Conservation (phyloP, 345 rosid species). For the Murraya koenigii region DNA sequence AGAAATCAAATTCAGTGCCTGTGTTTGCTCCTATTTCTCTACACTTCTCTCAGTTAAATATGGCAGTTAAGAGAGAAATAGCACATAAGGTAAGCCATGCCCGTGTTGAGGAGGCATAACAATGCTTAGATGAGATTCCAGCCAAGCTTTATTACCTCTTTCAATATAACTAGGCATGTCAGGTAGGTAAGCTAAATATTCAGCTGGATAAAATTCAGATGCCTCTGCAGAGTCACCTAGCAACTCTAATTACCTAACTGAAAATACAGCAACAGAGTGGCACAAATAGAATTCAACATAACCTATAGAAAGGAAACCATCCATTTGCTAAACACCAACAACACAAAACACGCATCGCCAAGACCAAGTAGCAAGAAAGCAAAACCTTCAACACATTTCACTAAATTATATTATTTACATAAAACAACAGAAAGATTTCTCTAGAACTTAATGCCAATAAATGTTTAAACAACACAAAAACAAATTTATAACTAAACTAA, state of each 20-base stretch:
- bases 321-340: not conserved
- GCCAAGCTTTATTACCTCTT: not conserved
- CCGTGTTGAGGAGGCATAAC: not conserved
- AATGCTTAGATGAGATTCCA: not conserved
- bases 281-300: not conserved
- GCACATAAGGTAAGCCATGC: not conserved
- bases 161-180: not conserved
- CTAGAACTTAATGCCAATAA: not conserved
- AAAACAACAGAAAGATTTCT: not conserved
- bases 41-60: not conserved
- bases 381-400: not conserved
- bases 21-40: not conserved
- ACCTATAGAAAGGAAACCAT: not conserved
- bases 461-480: not conserved
- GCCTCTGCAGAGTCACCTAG: not conserved
- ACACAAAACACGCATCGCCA: not conserved
- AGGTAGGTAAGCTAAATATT: not conserved
- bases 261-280: not conserved
- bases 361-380: not conserved
- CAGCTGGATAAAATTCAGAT: slow-evolving; percentile 3
- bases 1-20: not conserved
- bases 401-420: not conserved
- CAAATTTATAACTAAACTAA: not conserved
- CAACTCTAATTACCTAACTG: not conserved
- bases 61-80: not conserved